Evolutionary conservation across 768 basidiomycete species (phyloP).

Genomic region (Chalciporus pseudorubinellus): DNA sequence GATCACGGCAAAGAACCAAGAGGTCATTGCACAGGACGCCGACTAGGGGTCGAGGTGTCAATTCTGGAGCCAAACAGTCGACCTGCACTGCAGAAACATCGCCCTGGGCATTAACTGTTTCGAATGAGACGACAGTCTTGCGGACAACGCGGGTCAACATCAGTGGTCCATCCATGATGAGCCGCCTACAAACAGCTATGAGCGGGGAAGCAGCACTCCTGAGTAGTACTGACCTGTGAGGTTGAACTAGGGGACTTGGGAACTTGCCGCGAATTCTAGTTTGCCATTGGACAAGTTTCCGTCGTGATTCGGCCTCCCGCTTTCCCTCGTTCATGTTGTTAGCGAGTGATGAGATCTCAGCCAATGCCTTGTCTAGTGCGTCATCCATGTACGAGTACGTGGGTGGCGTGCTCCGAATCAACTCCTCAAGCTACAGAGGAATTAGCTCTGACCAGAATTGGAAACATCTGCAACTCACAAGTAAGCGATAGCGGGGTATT

Average conservation of each 20-base stretch:
- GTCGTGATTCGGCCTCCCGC: slow-evolving; percentile 88
- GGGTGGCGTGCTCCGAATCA: slow-evolving; percentile 83
- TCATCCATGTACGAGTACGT: slow-evolving; percentile 72
- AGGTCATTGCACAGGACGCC: slow-evolving; percentile 92
- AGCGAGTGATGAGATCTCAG: slow-evolving; percentile 85
- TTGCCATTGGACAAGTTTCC: slow-evolving; percentile 90
- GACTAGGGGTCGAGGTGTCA: slow-evolving; percentile 73
- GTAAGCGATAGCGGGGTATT: slow-evolving; percentile 92
- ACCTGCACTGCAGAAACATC: slow-evolving; percentile 83
- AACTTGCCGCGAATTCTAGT: slow-evolving; percentile 85
- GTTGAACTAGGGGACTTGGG: slow-evolving; percentile 96
- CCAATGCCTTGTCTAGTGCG: slow-evolving; percentile 78
- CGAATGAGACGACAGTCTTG: slow-evolving; percentile 78
- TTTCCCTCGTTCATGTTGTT: slow-evolving; percentile 99
- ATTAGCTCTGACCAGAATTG: slow-evolving; percentile 1
- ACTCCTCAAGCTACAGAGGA: slow-evolving; percentile 65
- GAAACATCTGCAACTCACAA: slow-evolving; percentile 53
- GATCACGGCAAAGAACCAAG: slow-evolving; percentile 86
- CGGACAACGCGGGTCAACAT: slow-evolving; percentile 88
- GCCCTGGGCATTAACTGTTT: slow-evolving; percentile 73
- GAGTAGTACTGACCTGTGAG: slow-evolving; percentile 68
- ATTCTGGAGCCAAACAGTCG: slow-evolving; percentile 84
- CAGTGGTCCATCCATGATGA: slow-evolving; percentile 90
- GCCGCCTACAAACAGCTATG: slow-evolving; percentile 50
- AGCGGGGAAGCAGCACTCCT: background rate